Base-by-base conservation (phyloP, 441 rosid species). In the Euphorbia schlechtendalii region DNA sequence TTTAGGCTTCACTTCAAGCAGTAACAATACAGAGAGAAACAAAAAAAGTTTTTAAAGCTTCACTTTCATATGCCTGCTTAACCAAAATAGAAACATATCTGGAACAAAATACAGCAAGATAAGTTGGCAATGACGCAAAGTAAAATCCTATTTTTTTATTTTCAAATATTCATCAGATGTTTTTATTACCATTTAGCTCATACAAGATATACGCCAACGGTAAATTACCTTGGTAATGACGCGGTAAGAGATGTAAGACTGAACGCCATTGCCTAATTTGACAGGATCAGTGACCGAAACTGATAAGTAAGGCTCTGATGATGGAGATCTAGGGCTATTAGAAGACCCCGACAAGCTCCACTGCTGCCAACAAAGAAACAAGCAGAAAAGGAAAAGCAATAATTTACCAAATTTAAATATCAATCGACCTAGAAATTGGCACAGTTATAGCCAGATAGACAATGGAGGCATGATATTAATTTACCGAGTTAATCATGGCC, bases 261-360 rank as follows among this genome's bases (percentile, higher is more conserved):
- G 96, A 15, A 93, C 99, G 82, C 96, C 99, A 72, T 84, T 90
- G 71, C 96, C 99, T 73, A 93, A 86, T 83, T 93, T 93, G 34
- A 90, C 97, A 52, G 99, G 99, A 84, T 90, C 99, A 43, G 89
- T 74, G 64, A 93, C 97, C 46, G 94, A 87, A 55, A 86, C 96
- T 3, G 86, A 85, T 4, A 94, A 66, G 71, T 67, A 89, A 21
- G 90, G 18, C 61, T 36, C 59, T 70, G 86, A 85, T 5, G 89
- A 73, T 8, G 91, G 92, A 72, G 96, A 88, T 89, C 93, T 85
- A 69, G 98, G 98, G 82, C 98, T 89, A 72, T 70, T 84, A 32
- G 84, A 74, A 69, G 92, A 69, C 54, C 87, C 92, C 14, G 85
- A 73, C 17, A 77, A 18, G 71, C 71, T 89, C 61, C 87, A 80